Evolutionary conservation across 2,329 filamentous ascomycete species (phyloP).

Genomic region (Curvularia hawaiiensis): DNA sequence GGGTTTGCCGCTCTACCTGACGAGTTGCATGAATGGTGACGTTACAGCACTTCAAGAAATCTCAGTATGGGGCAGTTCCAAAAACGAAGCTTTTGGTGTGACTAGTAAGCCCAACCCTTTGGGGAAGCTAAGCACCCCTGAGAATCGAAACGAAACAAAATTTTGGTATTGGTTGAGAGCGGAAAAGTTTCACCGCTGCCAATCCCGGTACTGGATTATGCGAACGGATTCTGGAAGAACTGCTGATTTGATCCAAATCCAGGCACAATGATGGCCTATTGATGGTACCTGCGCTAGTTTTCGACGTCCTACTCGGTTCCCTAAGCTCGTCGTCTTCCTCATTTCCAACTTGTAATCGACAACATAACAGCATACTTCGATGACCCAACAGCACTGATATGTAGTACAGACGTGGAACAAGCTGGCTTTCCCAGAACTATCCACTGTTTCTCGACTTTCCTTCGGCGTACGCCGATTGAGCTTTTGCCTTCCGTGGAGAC

Average conservation of each 20-base stretch:
- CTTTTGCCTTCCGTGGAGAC: conserved; percentile 5
- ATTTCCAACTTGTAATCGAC: not conserved
- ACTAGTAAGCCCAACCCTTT: not conserved
- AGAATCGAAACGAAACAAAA: too few relatives aligned
- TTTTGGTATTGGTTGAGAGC: too few relatives aligned
- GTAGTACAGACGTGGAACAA: not conserved
- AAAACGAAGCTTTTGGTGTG: not conserved
- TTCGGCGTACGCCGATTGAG: not conserved
- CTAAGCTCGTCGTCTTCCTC: not conserved
- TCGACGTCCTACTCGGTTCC: not conserved
- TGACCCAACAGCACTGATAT: too few relatives aligned
- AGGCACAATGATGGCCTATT: not conserved
- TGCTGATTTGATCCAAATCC: not conserved
- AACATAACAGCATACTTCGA: not conserved
- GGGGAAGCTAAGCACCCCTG: not conserved
- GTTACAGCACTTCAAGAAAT: not conserved
- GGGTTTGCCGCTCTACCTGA: not conserved
- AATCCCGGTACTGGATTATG: not conserved
- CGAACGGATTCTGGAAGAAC: not conserved
- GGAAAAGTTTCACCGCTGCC: not conserved
- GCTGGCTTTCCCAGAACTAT: not conserved
- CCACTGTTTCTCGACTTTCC: not conserved
- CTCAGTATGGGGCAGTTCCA: too few relatives aligned
- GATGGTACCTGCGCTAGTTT: conserved; percentile 13
- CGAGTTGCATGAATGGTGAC: not conserved